Base-by-base conservation (phyloP, 1,284 basidiomycete species). In the Tylopilus orsonianus region DNA sequence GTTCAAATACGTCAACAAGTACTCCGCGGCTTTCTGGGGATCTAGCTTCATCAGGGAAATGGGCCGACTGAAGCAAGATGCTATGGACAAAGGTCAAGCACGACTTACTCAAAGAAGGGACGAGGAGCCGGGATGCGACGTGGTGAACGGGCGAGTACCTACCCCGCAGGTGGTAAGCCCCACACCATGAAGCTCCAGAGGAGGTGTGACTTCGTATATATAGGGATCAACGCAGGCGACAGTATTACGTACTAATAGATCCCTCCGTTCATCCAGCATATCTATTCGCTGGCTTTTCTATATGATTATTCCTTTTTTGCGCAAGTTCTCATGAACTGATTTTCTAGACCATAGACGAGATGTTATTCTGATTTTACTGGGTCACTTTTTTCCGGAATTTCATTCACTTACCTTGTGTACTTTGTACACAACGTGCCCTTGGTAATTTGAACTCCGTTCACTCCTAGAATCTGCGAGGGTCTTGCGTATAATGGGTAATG, bases 1-100 rank as follows among this genome's bases (percentile, higher is more conserved):
- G 55, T 95, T 92, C 78, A 91, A 93, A 74, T 96, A 97, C 69
- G 91, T 96, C 54, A 87, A 85, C 72, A 95, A 95, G 70, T 94
- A 95, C 74, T 93, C 89, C 43, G 87, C 93, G 27, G 85, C 90
- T 46, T 93, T 90, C 67, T 97, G 93, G 93, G 93, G 93, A 35
- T 87, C 83, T 37, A 87, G 87, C 42, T 95, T 95, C 69, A 91
- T 95, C 61, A 83, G 79, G 59, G 93, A 95, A 73, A 87, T 92
- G 82, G 71, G 74, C 38, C 77, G 77, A 61, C 73, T 87, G 49
- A 67, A 75, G 37, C 61, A 69, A 34, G 71, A 67, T 23, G 69
- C 75, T 19, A 52, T 65, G 12, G 68, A 71, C 41, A 75, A 73
- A 54, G 72, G 71, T 7, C 68, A 67, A 44, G 60, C 52, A 3